Evolutionary conservation across 2,329 filamentous ascomycete genomes (phyloP).

Genomic region (Sphaceloma murrayae): DNA sequence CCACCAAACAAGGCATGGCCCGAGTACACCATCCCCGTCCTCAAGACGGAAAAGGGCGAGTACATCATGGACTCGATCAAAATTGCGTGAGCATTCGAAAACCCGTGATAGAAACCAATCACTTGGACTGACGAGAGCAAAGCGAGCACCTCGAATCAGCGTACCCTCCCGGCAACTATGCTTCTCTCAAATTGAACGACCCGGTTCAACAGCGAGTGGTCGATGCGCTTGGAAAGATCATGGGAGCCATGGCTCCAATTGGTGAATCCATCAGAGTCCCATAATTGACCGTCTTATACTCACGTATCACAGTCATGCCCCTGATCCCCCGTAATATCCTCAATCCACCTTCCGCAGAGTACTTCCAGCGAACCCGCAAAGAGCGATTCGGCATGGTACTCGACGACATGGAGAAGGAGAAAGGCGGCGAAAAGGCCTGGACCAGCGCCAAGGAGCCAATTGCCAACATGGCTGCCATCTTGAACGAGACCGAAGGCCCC

Average conservation of each 20-base stretch:
- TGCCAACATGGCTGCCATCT: slow-evolving; percentile 32
- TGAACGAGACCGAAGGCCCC: slow-evolving; percentile 51
- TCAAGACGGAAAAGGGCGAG: slow-evolving; percentile 46
- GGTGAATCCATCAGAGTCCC: no score
- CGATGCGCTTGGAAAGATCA: slow-evolving; percentile 28
- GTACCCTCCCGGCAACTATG: slow-evolving; percentile 21
- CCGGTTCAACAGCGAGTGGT: slow-evolving; percentile 35
- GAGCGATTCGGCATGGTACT: slow-evolving; percentile 44
- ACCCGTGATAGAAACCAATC: slow-evolving; percentile 33
- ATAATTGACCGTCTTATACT: slow-evolving; percentile 15
- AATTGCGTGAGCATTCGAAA: slow-evolving; percentile 41
- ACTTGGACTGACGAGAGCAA: slow-evolving; percentile 49
- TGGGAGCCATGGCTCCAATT: background rate
- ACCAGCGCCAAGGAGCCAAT: slow-evolving; percentile 33
- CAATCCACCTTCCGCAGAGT: slow-evolving; percentile 41
- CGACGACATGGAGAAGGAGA: slow-evolving; percentile 36
- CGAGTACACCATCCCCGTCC: slow-evolving; percentile 47
- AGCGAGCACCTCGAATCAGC: slow-evolving; percentile 49
- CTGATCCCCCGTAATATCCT: slow-evolving; percentile 45
- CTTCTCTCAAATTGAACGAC: slow-evolving; percentile 16
- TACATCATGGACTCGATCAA: slow-evolving; percentile 55
- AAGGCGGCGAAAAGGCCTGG: slow-evolving; percentile 44
- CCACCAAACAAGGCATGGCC: slow-evolving; percentile 12
- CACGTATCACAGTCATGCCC: slow-evolving; percentile 35
- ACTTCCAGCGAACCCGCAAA: slow-evolving; percentile 48